These are phyloP conservation scores for Cladorrhinum sp. DNA, from an alignment of 2,329 filamentous ascomycete species.

Conservation along the genomic window DNA sequence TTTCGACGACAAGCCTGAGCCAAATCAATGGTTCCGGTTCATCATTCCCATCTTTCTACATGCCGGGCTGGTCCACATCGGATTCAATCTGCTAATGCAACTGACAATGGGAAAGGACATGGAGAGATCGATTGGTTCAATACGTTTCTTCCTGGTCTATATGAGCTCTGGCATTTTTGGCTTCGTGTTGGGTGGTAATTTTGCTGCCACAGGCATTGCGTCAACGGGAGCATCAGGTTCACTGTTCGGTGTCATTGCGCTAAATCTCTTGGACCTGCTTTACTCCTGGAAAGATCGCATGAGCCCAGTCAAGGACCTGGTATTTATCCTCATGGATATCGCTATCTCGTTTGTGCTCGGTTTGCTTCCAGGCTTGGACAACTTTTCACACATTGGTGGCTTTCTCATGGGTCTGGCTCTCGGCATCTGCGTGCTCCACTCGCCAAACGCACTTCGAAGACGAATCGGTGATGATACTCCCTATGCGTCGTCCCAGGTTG, in stretches of 20 bases:
- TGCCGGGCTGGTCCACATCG: slow-evolving; percentile 89
- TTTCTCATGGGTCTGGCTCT: slow-evolving; percentile 89
- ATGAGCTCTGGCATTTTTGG: slow-evolving; percentile 91
- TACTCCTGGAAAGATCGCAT: slow-evolving; percentile 85
- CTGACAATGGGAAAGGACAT: slow-evolving; percentile 88
- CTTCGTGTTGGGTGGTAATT: slow-evolving; percentile 92
- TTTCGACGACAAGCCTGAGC: slow-evolving; percentile 53
- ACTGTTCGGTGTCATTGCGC: slow-evolving; percentile 86
- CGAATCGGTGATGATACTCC: slow-evolving; percentile 69
- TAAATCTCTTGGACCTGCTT: slow-evolving; percentile 82
- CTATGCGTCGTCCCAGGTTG: slow-evolving; percentile 62
- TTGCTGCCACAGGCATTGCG: slow-evolving; percentile 74
- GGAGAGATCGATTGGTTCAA: slow-evolving; percentile 81
- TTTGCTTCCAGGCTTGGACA: slow-evolving; percentile 87
- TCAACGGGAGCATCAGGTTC: slow-evolving; percentile 88
- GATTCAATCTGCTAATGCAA: slow-evolving; percentile 91
- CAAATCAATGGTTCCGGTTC: slow-evolving; percentile 96
- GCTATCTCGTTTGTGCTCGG: slow-evolving; percentile 89
- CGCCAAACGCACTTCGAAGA: slow-evolving; percentile 73
- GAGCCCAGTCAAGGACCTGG: slow-evolving; percentile 76
- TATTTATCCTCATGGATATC: slow-evolving; percentile 82
- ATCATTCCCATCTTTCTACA: slow-evolving; percentile 95
- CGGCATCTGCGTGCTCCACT: slow-evolving; percentile 83
- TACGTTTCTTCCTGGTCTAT: slow-evolving; percentile 88
- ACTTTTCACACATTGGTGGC: slow-evolving; percentile 95